Evolutionary conservation across 768 basidiomycete genomes (phyloP), one percentile per base, ranked within the genome.

Genomic region (Suillus occidentalis): DNA sequence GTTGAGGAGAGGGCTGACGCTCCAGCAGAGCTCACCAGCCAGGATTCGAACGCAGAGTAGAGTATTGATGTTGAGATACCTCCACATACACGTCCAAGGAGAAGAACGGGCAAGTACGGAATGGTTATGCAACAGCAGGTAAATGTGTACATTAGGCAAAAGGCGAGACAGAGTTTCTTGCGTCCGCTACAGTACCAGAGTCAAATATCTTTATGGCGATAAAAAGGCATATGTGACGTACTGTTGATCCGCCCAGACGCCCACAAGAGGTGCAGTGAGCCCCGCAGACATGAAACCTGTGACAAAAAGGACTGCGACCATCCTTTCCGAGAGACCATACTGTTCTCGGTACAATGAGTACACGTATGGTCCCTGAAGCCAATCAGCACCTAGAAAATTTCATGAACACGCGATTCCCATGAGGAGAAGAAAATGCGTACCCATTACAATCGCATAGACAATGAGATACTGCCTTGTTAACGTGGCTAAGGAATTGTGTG

Each of bases 211-310:
- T 16, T 6, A 20, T 40, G 6, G 4, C 20, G 9, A 10, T 13
- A 20, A 12, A 16, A 59, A 43, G 13, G 58, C 62, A 52, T 16
- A 69, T 8, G 13, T 14, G 4, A 81, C 87, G 65, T 66, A 88
- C 90, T 89, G 83, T 72, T 89, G 86, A 72, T 91, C 91, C 9
- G 90, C 91, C 90, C 89, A 91, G 12, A 85, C 86, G 10, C 91
- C 91, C 0, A 92, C 84, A 4, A 90, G 71, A 4, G 91, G 91
- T 2, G 89, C 89, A 4, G 85, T 81, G 6, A 91, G 59, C 3
- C 87, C 91, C 3, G 88, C 91, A 16, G 88, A 87, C 49, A 89
- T 68, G 72, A 91, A 92, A 2, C 91, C 91, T 0, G 87, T 88
- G n/a, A 92, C 89, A 70, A 92, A 92, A 59, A 92, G 79, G 40